Evolutionary conservation across 768 basidiomycete genomes (phyloP).

Genomic region (Tylopilus sp.): DNA sequence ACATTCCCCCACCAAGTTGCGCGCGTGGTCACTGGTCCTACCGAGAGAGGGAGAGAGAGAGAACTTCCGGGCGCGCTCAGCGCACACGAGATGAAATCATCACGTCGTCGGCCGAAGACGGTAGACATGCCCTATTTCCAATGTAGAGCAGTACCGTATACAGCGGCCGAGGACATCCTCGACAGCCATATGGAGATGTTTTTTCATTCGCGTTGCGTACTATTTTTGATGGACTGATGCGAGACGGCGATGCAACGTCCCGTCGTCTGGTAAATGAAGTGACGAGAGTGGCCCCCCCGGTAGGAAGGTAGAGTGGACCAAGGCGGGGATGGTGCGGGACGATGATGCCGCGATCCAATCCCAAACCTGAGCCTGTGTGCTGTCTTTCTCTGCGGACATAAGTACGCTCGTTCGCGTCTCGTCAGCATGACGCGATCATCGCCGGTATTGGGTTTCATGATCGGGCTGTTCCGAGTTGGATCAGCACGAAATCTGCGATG

Average conservation of each 20-base stretch:
- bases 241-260: conserved; percentile 6
- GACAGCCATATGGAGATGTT: not conserved
- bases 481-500: not conserved
- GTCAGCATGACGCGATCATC: conserved; percentile 16
- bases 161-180: conserved; percentile 1
- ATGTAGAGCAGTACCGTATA: not conserved
- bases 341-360: conserved; percentile 5
- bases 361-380: not conserved
- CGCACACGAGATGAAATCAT: conserved; percentile 11
- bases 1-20: too few relatives aligned
- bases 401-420: too few relatives aligned
- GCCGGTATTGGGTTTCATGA: conserved; percentile 24
- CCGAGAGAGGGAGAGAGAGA: too few relatives aligned
- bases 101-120: conserved; percentile 8
- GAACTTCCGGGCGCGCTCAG: conserved; percentile 6
- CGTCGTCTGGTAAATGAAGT: conserved; percentile 3
- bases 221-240: not conserved
- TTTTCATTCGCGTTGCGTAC: too few relatives aligned
- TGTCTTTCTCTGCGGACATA: too few relatives aligned
- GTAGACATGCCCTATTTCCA: conserved; percentile 6
- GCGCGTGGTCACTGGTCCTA: too few relatives aligned
- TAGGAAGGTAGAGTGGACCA: conserved; percentile 12
- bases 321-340: conserved; percentile 1
- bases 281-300: conserved; percentile 5
- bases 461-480: conserved; percentile 14